Evolutionary conservation across 2,329 filamentous ascomycete genomes (phyloP).

Genomic region (Colletotrichum cereale): DNA sequence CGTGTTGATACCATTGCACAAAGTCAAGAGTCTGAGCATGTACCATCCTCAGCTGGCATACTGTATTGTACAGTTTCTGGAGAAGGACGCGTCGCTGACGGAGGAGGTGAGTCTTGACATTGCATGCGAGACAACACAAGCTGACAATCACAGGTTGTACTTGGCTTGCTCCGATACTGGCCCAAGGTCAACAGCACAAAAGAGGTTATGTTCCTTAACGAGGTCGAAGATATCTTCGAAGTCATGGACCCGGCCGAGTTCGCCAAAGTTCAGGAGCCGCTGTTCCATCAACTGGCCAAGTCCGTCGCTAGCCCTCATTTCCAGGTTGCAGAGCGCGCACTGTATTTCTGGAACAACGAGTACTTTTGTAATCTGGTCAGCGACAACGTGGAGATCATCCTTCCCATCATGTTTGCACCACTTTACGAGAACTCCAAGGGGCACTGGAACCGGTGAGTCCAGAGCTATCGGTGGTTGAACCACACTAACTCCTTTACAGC

Average conservation of each 20-base stretch:
- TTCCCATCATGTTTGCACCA: slow-evolving; percentile 99
- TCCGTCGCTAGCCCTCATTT: slow-evolving; percentile 99
- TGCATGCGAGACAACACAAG: slow-evolving; percentile 31
- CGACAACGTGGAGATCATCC: slow-evolving; percentile 97
- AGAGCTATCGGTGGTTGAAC: too few species aligned
- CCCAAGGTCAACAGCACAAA: slow-evolving; percentile 99
- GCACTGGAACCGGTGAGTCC: slow-evolving; percentile 92
- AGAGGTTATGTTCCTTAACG: slow-evolving; percentile 99
- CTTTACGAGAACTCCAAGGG: slow-evolving; percentile 99
- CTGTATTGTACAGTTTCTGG: slow-evolving; percentile 98
- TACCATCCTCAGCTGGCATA: slow-evolving; percentile 98
- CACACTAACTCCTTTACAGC: slow-evolving; percentile 63
- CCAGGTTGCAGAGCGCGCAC: slow-evolving; percentile 94
- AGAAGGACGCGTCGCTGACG: slow-evolving; percentile 96
- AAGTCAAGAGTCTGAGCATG: slow-evolving; percentile 99
- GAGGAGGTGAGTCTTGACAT: slow-evolving; percentile 78
- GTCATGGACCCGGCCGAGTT: slow-evolving; percentile 99
- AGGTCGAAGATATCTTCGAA: slow-evolving; percentile 99
- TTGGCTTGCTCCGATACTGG: slow-evolving; percentile 96
- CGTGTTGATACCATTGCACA: slow-evolving; percentile 93
- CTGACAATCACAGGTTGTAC: slow-evolving; percentile 75
- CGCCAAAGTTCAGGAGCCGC: slow-evolving; percentile 96
- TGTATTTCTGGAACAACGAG: slow-evolving; percentile 99
- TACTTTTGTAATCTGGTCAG: slow-evolving; percentile 99
- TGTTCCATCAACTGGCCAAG: slow-evolving; percentile 97